These are phyloP conservation scores for Sporothrix pseudoabietina DNA, from an alignment of 2,329 filamentous ascomycete species.

Conservation along the genomic window DNA sequence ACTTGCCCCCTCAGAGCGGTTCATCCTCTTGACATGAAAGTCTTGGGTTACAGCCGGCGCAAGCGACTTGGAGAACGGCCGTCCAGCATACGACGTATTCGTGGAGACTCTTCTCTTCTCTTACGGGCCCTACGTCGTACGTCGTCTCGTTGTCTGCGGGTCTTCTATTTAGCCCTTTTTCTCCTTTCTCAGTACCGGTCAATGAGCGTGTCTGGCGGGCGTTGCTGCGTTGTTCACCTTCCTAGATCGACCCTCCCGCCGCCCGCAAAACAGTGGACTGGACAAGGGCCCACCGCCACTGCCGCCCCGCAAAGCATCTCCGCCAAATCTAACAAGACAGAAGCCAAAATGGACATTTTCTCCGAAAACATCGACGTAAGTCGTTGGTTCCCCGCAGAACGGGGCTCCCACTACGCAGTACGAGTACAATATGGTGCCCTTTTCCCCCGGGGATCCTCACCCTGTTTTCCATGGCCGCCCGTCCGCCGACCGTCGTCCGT, in stretches of 20 bases:
- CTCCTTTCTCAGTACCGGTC: no score
- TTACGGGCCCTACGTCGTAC: no score
- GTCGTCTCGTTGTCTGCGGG: no score
- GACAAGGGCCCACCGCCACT: neutral
- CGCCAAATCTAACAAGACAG: neutral
- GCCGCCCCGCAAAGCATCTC: neutral
- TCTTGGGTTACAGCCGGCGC: slow-evolving; percentile 20
- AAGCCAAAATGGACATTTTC: neutral
- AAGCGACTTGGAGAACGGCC: neutral
- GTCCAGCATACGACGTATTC: neutral
- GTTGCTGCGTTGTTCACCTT: neutral
- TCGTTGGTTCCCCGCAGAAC: neutral
- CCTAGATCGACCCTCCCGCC: neutral
- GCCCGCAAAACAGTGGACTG: neutral
- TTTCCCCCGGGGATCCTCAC: neutral
- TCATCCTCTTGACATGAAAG: neutral
- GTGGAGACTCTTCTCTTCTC: no score
- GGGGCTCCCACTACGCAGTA: neutral
- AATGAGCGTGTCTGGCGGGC: no score
- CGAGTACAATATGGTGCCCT: neutral
- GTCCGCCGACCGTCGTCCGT: neutral
- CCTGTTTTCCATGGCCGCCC: neutral
- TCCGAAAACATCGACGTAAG: neutral
- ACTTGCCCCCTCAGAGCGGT: neutral
- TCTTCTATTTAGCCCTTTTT: neutral